A percentile compares a stretch with the other conserved stretches of the same genome.
These are phyloP conservation scores for Lipomyces yarrowii DNA, from an alignment of 1,139 yeast genomes.

Conservation along the genomic window DNA sequence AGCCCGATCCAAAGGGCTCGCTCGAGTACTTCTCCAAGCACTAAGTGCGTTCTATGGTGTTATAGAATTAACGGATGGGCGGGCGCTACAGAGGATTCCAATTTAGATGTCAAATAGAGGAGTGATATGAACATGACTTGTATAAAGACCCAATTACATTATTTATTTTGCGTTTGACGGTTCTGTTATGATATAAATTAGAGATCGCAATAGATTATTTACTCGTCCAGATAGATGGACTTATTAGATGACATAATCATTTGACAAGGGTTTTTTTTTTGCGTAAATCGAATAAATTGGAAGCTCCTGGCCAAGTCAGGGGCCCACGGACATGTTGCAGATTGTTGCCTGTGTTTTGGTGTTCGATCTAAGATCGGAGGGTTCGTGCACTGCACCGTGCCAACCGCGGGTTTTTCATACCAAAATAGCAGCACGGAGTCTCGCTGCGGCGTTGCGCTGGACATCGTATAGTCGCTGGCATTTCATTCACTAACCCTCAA, in stretches of 20 bases:
- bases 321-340: neutral
- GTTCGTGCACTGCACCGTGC: neutral
- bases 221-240: neutral
- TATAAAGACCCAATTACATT: neutral
- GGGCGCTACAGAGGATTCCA: neutral
- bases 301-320: neutral
- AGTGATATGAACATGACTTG: neutral
- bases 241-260: neutral
- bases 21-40: slow-evolving; percentile 68
- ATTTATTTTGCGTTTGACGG: neutral
- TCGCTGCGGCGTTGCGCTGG: neutral
- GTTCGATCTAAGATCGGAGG: neutral
- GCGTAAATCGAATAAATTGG: neutral
- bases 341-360: neutral
- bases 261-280: neutral
- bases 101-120: neutral
- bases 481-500: no score
- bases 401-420: neutral
- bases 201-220: neutral
- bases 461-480: neutral
- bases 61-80: neutral
- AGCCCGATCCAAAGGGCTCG: slow-evolving; percentile 79
- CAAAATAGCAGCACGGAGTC: neutral
- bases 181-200: neutral
- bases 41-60: neutral